Percentiles rank a stretch among this genome's conserved stretches.
phyloP scores from a whole-genome alignment of 768 basidiomycete genomes.

The Mycena filopes region DNA sequence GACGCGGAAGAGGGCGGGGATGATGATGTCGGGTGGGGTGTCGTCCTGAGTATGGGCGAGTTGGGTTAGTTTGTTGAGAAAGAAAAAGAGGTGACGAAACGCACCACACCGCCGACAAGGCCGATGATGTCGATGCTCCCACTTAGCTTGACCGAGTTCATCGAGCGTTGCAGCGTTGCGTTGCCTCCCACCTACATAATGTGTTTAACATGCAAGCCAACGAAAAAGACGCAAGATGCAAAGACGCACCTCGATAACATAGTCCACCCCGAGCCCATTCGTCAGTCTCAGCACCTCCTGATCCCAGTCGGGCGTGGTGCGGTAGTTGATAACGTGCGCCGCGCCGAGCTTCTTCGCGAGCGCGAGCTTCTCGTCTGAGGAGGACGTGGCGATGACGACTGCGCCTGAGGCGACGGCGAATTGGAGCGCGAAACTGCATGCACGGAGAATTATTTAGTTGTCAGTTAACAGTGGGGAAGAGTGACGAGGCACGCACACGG shows the following conservation, averaged over 20 bases:
- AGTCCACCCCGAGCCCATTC: constrained; percentile 35
- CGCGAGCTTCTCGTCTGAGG: constrained; percentile 59
- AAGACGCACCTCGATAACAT: constrained; percentile 38
- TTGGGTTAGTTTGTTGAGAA: not conserved
- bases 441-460: constrained; percentile 23
- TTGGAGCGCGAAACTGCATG: constrained; percentile 55
- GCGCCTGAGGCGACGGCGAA: constrained; percentile 62
- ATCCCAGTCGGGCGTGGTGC: constrained; percentile 60
- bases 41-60: constrained; percentile 20
- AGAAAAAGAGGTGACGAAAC: constrained; percentile 8
- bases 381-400: constrained; percentile 62
- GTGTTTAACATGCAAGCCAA: constrained; percentile 32
- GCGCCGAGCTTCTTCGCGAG: constrained; percentile 53
- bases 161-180: constrained; percentile 48
- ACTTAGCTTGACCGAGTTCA: constrained; percentile 39
- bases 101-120: constrained; percentile 40
- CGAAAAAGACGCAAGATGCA: no score
- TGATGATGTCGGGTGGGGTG: constrained; percentile 42
- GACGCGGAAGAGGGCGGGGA: constrained; percentile 41
- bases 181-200: constrained; percentile 50
- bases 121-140: constrained; percentile 51
- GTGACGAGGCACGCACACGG: constrained; percentile 41
- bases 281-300: constrained; percentile 51
- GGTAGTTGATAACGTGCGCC: constrained; percentile 62
- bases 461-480: not conserved